phyloP scores from a whole-genome alignment of 176 grass and related monocot genomes.

The Oropetium thomaeum region DNA sequence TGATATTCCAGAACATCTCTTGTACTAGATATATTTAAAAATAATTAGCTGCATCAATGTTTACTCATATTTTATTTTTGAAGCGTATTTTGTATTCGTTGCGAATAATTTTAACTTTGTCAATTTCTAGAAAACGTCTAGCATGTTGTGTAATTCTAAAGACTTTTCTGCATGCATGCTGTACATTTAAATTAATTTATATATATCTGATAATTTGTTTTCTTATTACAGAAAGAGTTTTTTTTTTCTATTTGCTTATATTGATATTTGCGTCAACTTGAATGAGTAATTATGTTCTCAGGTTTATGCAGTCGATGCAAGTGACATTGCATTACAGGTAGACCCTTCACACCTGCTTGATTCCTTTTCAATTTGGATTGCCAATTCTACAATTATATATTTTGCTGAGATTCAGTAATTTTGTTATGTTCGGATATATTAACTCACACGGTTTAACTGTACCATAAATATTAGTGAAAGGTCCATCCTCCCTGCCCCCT shows the following conservation, averaged over 20 bases:
- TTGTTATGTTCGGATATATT: constrained; percentile 11
- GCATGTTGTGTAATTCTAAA: background rate
- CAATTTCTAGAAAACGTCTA: background rate
- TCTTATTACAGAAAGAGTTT: background rate
- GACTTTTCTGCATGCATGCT: background rate
- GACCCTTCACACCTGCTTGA: background rate
- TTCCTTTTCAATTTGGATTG: constrained; percentile 13
- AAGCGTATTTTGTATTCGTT: constrained; percentile 15
- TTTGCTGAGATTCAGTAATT: background rate
- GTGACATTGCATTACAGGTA: constrained; percentile 93
- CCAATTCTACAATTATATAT: constrained; percentile 20
- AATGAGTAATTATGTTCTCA: constrained; percentile 43
- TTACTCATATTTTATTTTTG: background rate
- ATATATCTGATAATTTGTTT: background rate
- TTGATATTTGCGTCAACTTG: constrained; percentile 24
- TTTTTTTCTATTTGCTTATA: constrained; percentile 1
- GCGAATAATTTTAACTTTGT: background rate
- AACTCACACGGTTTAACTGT: background rate
- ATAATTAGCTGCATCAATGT: background rate
- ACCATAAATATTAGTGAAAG: constrained; percentile 18
- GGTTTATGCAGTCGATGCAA: constrained; percentile 98
- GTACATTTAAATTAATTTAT: constrained; percentile 19
- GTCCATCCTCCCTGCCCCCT: background rate
- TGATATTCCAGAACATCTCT: background rate
- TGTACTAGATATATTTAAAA: background rate